Evolutionary conservation across 2,329 filamentous ascomycete genomes (phyloP).

Genomic region (Colletotrichum sp.): DNA sequence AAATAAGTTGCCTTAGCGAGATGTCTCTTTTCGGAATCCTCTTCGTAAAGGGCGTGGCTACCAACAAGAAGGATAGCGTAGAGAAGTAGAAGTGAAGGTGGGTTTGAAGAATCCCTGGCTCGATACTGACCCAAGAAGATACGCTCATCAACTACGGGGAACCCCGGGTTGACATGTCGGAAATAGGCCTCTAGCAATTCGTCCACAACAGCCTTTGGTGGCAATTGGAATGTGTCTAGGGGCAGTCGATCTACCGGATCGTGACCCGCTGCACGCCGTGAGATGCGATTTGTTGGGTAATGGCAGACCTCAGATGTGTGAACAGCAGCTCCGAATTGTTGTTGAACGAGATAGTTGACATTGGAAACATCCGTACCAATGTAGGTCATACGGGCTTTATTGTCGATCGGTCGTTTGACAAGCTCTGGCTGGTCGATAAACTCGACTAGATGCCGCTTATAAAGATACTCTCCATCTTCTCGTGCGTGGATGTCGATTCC

Average conservation of each 20-base stretch:
- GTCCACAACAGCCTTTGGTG: not conserved
- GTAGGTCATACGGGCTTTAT: not conserved
- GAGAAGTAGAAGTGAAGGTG: not conserved
- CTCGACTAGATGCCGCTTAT: not conserved
- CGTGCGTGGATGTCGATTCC: not conserved
- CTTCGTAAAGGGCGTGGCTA: not conserved
- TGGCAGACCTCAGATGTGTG: not conserved
- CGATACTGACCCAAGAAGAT: not conserved
- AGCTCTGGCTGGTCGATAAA: not conserved
- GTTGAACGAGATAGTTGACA: not conserved
- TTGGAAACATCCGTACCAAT: not conserved
- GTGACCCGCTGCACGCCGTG: not conserved
- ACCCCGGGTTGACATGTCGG: not conserved
- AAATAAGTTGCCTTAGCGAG: not conserved
- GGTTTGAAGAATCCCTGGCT: not conserved
- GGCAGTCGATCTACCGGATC: not conserved
- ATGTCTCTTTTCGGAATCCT: not conserved
- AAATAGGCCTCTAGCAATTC: not conserved
- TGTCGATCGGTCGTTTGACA: not conserved
- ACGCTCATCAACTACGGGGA: not conserved
- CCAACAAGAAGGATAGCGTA: not conserved
- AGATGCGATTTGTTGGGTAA: not conserved
- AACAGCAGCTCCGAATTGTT: conserved; percentile 6
- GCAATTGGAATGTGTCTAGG: not conserved
- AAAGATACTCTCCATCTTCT: not conserved